Conservation (phyloP, 495 filamentous ascomycete species). For the Trichoderma reesei region DNA sequence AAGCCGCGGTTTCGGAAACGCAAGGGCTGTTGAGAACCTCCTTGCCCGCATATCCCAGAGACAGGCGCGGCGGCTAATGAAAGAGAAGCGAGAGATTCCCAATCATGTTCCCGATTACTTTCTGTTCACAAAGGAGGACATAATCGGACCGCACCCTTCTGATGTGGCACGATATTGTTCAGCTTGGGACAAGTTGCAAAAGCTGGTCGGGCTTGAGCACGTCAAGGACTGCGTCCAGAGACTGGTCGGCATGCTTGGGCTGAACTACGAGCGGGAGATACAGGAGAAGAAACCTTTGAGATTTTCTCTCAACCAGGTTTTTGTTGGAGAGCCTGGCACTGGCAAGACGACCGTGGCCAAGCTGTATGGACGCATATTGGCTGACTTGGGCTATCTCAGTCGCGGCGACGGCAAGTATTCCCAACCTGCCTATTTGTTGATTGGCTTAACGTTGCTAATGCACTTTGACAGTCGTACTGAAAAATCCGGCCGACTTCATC, state of each 20-base stretch:
- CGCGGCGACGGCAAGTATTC: conserved; percentile 39
- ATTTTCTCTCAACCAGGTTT: conserved; percentile 59
- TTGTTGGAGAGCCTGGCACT: conserved; percentile 60
- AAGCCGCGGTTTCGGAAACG: conserved; percentile 63
- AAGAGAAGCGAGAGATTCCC: conserved; percentile 20
- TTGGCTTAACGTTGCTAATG: not conserved
- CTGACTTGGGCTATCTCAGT: conserved; percentile 47
- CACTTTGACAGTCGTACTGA: conserved; percentile 39
- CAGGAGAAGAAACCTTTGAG: conserved; percentile 45
- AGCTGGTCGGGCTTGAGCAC: conserved; percentile 46
- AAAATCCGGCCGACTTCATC: conserved; percentile 67
- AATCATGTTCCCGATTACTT: conserved; percentile 34
- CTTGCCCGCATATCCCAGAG: conserved; percentile 42
- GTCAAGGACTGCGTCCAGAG: conserved; percentile 54
- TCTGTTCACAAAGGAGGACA: conserved; percentile 42
- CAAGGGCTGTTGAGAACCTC: conserved; percentile 54
- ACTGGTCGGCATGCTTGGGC: conserved; percentile 48
- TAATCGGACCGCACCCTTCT: too few relatives aligned
- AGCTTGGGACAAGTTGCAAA: conserved; percentile 51
- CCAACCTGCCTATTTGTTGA: not conserved
- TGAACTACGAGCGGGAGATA: conserved; percentile 55
- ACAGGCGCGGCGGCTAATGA: conserved; percentile 46
- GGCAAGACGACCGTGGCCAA: conserved; percentile 73
- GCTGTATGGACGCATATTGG: conserved; percentile 57
- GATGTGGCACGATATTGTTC: too few relatives aligned